A percentile compares a stretch with the other conserved stretches of the same genome.
Evolutionary conservation across 352 stramenopile genomes (phyloP).

Genomic region (Pythium inflatum): DNA sequence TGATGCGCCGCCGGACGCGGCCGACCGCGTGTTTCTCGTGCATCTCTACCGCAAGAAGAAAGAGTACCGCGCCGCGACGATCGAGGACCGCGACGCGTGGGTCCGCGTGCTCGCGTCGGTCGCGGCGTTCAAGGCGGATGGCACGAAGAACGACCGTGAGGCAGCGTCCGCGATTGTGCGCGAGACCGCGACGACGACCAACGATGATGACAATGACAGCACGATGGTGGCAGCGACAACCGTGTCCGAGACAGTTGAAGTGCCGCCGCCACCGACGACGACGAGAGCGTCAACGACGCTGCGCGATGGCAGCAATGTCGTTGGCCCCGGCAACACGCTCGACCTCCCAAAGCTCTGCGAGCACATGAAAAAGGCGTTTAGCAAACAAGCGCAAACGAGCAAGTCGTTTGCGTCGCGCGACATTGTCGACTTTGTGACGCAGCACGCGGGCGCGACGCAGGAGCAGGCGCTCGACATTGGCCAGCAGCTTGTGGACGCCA

Average conservation of each 20-base stretch:
- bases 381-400: slow-evolving; percentile 72
- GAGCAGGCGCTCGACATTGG: slow-evolving; percentile 57
- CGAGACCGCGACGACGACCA: slow-evolving; percentile 14
- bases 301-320: not conserved
- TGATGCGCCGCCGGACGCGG: slow-evolving; percentile 43
- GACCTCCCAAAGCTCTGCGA: slow-evolving; percentile 68
- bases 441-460: slow-evolving; percentile 43
- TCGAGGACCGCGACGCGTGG: slow-evolving; percentile 74
- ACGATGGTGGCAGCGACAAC: not conserved
- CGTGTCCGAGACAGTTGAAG: not conserved
- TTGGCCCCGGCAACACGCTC: slow-evolving; percentile 45
- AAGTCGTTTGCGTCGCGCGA: slow-evolving; percentile 78
- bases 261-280: not conserved
- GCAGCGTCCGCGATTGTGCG: slow-evolving; percentile 8
- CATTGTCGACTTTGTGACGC: slow-evolving; percentile 65
- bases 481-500: slow-evolving; percentile 70
- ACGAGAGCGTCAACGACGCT: not conserved
- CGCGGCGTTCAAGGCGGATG: slow-evolving; percentile 51
- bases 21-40: slow-evolving; percentile 57
- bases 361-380: slow-evolving; percentile 74
- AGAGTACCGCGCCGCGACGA: slow-evolving; percentile 61
- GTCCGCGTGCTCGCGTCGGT: slow-evolving; percentile 63
- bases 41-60: slow-evolving; percentile 82
- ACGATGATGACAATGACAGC: slow-evolving; percentile 6
- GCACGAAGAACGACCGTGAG: slow-evolving; percentile 32